phyloP scores from a whole-genome alignment of 164 flowering plant genomes.

The Aristolochia californica region DNA sequence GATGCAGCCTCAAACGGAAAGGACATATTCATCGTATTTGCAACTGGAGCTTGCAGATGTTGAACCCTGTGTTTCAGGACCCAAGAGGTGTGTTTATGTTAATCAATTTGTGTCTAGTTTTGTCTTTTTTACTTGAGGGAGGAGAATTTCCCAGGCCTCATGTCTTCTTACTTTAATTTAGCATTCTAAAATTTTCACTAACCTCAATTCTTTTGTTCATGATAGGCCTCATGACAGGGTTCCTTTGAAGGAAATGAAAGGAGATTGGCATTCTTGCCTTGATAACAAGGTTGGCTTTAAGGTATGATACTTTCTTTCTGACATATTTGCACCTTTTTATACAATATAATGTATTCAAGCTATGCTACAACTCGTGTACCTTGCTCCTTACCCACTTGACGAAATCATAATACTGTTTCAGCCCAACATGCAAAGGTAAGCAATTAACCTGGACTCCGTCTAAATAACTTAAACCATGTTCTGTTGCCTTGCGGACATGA shows the following conservation, averaged over 20 bases:
- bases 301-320: constrained; percentile 28
- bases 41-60: constrained; percentile 57
- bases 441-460: too few relatives aligned
- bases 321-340: neutral
- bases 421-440: too few relatives aligned
- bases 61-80: constrained; percentile 79
- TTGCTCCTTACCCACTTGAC: too few relatives aligned
- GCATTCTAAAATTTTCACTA: neutral
- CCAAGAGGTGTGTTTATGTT: constrained; percentile 34
- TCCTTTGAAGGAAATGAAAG: constrained; percentile 71
- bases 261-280: constrained; percentile 81
- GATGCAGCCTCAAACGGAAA: constrained; percentile 56
- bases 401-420: too few relatives aligned
- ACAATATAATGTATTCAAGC: too few relatives aligned
- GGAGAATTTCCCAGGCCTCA: too few relatives aligned
- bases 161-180: neutral
- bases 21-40: constrained; percentile 58
- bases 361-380: too few relatives aligned
- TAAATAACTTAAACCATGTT: too few relatives aligned
- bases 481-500: too few relatives aligned
- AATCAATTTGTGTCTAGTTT: neutral
- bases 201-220: neutral
- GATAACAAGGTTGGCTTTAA: constrained; percentile 76
- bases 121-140: too few relatives aligned
- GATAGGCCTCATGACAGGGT: constrained; percentile 83